Percentiles rank a stretch among this genome's conserved stretches.
These are phyloP conservation scores for Mortierella sp. DNA, from an alignment of 371 early-diverging fungal genomes.

Conservation along the genomic window DNA sequence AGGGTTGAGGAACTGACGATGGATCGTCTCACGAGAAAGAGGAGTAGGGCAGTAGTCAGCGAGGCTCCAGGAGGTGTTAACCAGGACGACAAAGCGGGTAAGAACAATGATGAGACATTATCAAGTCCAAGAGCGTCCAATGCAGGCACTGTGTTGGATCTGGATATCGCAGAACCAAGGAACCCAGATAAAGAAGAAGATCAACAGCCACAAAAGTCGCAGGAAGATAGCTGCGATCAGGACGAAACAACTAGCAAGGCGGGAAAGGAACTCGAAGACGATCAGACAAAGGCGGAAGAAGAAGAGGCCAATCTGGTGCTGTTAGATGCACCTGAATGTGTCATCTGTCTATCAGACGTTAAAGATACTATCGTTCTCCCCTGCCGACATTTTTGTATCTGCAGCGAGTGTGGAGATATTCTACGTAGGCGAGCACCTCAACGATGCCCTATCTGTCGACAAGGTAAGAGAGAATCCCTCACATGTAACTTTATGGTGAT, in stretches of 20 bases:
- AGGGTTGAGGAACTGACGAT: conserved; percentile 38
- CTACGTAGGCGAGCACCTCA: conserved; percentile 61
- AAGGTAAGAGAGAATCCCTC: conserved; percentile 13
- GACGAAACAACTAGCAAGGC: neutral
- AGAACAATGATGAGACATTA: neutral
- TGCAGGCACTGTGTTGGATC: conserved; percentile 1
- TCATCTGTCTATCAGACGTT: conserved; percentile 68
- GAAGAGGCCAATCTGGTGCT: conserved; percentile 36
- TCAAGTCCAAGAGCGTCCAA: conserved; percentile 10
- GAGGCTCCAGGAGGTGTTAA: neutral
- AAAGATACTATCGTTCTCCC: conserved; percentile 67
- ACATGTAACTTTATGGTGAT: no score
- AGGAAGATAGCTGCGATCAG: conserved; percentile 1
- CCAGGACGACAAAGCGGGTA: neutral
- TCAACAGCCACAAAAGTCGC: neutral
- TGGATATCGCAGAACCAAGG: conserved; percentile 18
- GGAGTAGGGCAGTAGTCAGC: neutral
- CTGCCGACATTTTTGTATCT: conserved; percentile 70
- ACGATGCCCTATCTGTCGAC: conserved; percentile 66
- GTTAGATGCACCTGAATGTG: conserved; percentile 61
- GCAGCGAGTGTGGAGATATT: conserved; percentile 67
- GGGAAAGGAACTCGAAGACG: conserved; percentile 6
- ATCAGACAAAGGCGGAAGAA: conserved; percentile 3
- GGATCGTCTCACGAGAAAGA: conserved; percentile 18
- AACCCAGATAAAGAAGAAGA: neutral